These are phyloP conservation scores for Paraconiothyrium sp. DNA, from an alignment of 2,329 filamentous ascomycete genomes.

Conservation along the genomic window DNA sequence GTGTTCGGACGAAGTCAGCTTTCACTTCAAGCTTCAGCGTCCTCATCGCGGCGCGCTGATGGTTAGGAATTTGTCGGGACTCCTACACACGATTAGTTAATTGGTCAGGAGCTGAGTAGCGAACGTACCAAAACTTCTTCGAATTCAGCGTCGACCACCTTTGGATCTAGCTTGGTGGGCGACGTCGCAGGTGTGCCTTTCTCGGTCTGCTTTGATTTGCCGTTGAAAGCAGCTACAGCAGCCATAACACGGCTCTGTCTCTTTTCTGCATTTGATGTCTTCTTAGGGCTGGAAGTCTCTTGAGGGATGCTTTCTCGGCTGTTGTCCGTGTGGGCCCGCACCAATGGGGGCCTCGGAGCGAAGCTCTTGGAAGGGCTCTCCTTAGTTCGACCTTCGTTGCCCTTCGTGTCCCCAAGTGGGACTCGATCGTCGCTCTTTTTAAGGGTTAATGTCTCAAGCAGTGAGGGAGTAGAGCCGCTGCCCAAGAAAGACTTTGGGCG, in stretches of 20 bases:
- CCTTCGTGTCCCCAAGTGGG: slow-evolving; percentile 45
- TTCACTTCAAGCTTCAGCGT: slow-evolving; percentile 90
- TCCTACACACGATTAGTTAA: slow-evolving; percentile 68
- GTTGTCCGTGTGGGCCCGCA: slow-evolving; percentile 42
- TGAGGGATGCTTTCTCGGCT: not conserved
- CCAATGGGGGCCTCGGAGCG: slow-evolving; percentile 30
- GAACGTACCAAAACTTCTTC: slow-evolving; percentile 67
- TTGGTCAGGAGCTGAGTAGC: slow-evolving; percentile 29
- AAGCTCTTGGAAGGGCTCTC: slow-evolving; percentile 36
- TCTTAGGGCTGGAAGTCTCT: slow-evolving; percentile 28
- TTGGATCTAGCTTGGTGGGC: slow-evolving; percentile 57
- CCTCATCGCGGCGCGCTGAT: slow-evolving; percentile 94
- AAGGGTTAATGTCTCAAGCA: slow-evolving; percentile 51
- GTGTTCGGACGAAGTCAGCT: slow-evolving; percentile 91
- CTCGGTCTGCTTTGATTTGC: slow-evolving; percentile 57
- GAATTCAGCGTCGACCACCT: slow-evolving; percentile 69
- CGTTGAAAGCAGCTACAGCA: slow-evolving; percentile 70
- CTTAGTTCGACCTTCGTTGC: slow-evolving; percentile 40
- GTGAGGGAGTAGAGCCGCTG: slow-evolving; percentile 52
- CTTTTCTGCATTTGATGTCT: slow-evolving; percentile 40
- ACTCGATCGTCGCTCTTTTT: slow-evolving; percentile 48
- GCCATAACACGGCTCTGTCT: slow-evolving; percentile 67
- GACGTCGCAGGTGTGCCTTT: slow-evolving; percentile 26
- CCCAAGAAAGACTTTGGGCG: slow-evolving; percentile 63
- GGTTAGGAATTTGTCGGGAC: slow-evolving; percentile 89